Evolutionary conservation across 1,284 basidiomycete genomes (phyloP), one percentile per base, ranked within the genome.

Genomic region (Naganishia liquefaciens): DNA sequence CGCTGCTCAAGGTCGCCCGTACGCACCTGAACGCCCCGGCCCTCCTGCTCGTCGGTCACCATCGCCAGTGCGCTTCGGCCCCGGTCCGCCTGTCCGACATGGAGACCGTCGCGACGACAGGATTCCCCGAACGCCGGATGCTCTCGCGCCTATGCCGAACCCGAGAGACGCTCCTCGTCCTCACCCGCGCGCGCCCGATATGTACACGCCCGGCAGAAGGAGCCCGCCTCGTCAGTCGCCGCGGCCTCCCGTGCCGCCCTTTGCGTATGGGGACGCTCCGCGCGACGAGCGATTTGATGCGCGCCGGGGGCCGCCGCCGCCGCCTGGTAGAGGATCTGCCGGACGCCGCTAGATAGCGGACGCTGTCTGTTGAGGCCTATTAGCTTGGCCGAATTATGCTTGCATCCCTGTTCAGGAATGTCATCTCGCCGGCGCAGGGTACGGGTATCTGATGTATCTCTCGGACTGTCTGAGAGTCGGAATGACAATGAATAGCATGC

Each of bases 11-110:
- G 46, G 46, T 39, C 47, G 55, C n/a, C 13, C 46, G 5, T 49
- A 25, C 17, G 23, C 30, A 25, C 9, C 13, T 11, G 46, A 60
- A 2, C 44, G 55, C 3, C 46, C 33, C 9, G 33, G 55, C 10
- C 39, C 46, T 15, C 55, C 55, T n/a, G n/a, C n/a, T n/a, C 55
- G 46, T 25, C 55, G 55, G 7, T 60, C 55, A 30, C 55, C 55
- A 21, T 60, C 55, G 13, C 55, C 55, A 23, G 30, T 2, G 1
- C 46, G 46, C 21, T 33, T 49, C 25, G 6, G n/a, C 19, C 46
- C 55, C 9, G 55, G 19, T 25, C 44, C 33, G 1, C 37, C 55
- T 37, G 33, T 37, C 33, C 55, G 55, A 5, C 39, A 39, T 37
- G 33, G 30, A 21, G 46, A 47, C 13, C 43, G 55, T 23, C 44